Evolutionary conservation across 2,329 filamentous ascomycete species (phyloP).

Genomic region (Chaetothyriales sp.): DNA sequence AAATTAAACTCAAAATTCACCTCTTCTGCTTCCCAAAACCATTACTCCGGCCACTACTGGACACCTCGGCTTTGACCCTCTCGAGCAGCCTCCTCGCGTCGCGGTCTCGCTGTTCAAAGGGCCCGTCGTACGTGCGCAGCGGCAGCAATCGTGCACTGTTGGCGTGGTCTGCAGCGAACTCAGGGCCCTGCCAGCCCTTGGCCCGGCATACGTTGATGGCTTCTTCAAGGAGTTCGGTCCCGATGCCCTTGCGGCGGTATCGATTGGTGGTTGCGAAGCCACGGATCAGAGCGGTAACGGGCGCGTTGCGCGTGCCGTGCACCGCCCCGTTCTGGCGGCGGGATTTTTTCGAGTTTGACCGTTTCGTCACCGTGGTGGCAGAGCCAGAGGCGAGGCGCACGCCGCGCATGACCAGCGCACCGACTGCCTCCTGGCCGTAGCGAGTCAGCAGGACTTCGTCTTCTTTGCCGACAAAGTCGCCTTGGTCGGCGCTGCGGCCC

Average conservation of each 20-base stretch:
- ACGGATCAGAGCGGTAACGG: slow-evolving; percentile 37
- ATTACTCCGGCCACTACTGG: slow-evolving; percentile 2
- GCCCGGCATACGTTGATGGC: slow-evolving; percentile 55
- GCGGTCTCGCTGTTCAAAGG: slow-evolving; percentile 46
- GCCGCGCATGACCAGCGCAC: slow-evolving; percentile 47
- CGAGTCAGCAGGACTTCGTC: slow-evolving; percentile 53
- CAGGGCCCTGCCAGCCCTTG: slow-evolving; percentile 53
- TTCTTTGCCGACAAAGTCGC: slow-evolving; percentile 27
- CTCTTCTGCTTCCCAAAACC: slow-evolving; percentile 6
- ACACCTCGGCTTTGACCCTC: slow-evolving; percentile 9
- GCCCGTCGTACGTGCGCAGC: slow-evolving; percentile 42
- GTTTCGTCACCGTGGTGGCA: not conserved
- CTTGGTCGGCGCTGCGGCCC: slow-evolving; percentile 22
- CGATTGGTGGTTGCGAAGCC: slow-evolving; percentile 66
- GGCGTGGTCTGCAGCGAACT: slow-evolving; percentile 65
- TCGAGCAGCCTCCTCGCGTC: slow-evolving; percentile 35
- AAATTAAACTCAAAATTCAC: not conserved
- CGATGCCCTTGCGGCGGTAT: slow-evolving; percentile 60
- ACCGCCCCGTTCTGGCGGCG: slow-evolving; percentile 1
- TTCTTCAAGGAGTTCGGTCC: slow-evolving; percentile 57
- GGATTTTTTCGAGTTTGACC: slow-evolving; percentile 7
- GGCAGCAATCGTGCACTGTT: slow-evolving; percentile 55
- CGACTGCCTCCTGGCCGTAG: slow-evolving; percentile 56
- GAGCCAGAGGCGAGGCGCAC: slow-evolving; percentile 3
- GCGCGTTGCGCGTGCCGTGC: slow-evolving; percentile 3